Evolutionary conservation across 2,329 filamentous ascomycete genomes (phyloP).

Genomic region (Lachnellula willkommii): DNA sequence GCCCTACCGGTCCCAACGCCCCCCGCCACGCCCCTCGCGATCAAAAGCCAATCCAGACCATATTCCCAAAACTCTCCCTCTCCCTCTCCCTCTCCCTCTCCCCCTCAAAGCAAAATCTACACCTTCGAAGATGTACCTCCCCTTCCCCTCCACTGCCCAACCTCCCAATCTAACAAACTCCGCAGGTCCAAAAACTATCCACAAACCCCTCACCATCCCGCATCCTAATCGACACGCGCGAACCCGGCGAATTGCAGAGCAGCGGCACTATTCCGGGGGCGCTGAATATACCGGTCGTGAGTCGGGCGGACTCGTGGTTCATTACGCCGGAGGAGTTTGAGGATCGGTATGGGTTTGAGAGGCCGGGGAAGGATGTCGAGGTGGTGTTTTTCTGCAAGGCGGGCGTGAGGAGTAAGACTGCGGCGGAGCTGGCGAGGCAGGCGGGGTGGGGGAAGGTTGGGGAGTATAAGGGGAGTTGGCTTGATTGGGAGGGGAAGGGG

Average conservation of each 20-base stretch:
- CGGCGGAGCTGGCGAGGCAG: conserved; percentile 69
- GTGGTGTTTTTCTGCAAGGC: conserved; percentile 92
- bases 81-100: conserved; percentile 8
- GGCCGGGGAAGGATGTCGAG: conserved; percentile 52
- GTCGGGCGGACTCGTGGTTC: conserved; percentile 73
- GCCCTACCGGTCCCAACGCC: conserved; percentile 1
- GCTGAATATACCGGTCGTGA: conserved; percentile 75
- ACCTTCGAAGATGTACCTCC: conserved; percentile 40
- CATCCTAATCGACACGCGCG: conserved; percentile 54
- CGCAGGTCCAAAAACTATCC: conserved; percentile 40
- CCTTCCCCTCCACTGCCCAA: neutral
- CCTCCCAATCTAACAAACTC: neutral
- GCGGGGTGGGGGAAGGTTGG: conserved; percentile 68
- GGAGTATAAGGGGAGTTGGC: conserved; percentile 71
- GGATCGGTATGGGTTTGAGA: conserved; percentile 71
- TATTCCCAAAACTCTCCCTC: conserved; percentile 13
- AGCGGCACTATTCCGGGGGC: conserved; percentile 73
- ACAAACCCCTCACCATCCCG: conserved; percentile 31
- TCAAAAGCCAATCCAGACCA: conserved; percentile 9
- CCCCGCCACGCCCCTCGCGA: neutral
- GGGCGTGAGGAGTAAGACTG: conserved; percentile 74
- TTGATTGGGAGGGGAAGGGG: conserved; percentile 74
- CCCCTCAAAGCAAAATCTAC: conserved; percentile 39
- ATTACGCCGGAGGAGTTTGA: conserved; percentile 73
- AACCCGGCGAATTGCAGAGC: conserved; percentile 59